These are phyloP conservation scores for Tetrahymena borealis DNA, from an alignment of 73 alveolate species.

Conservation along the genomic window DNA sequence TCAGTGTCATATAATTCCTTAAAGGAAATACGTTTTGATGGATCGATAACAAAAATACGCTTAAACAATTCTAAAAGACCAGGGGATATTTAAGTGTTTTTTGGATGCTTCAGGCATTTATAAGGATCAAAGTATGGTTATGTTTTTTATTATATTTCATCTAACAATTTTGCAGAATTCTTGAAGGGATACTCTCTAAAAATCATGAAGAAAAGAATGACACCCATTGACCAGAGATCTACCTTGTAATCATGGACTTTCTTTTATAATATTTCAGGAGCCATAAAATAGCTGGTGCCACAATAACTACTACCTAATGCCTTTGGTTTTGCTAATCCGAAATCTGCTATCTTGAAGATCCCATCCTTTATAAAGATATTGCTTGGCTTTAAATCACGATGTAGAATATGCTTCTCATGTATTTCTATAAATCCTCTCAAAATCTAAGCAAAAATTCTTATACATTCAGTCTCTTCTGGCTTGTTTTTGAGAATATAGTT, in stretches of 20 bases:
- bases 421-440: background rate
- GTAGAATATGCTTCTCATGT: background rate
- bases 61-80: background rate
- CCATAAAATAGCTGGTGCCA: conserved; percentile 84
- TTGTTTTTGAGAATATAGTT: background rate
- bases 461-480: background rate
- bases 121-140: background rate
- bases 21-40: background rate
- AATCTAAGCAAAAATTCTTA: background rate
- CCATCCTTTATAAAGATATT: background rate
- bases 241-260: conserved; percentile 62
- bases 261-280: conserved; percentile 77
- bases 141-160: background rate
- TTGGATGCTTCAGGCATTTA: background rate
- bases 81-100: background rate
- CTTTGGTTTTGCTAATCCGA: background rate
- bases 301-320: conserved; percentile 1
- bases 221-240: conserved; percentile 80
- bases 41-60: background rate
- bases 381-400: background rate
- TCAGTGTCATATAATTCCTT: background rate
- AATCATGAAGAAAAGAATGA: conserved; percentile 39
- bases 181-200: background rate
- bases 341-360: background rate
- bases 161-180: background rate